Conservation (phyloP, 805 yeast genomes). For the Tetrapisispora iriomotensis region DNA sequence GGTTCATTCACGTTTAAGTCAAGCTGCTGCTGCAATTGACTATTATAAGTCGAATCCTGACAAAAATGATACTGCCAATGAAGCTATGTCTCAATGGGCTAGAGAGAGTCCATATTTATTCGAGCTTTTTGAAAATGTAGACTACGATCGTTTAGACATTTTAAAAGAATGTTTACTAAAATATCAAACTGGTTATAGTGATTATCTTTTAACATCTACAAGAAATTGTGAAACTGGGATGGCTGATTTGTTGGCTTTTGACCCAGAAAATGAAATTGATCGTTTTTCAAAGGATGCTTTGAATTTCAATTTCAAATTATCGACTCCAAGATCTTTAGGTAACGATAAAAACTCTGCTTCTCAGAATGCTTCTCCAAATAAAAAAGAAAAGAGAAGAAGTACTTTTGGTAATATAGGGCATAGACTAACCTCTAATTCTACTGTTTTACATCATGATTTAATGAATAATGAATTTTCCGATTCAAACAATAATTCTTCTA, state of each 20-base stretch:
- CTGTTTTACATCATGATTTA: conserved; percentile 26
- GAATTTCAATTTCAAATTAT: conserved; percentile 17
- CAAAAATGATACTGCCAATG: conserved; percentile 30
- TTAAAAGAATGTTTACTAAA: conserved; percentile 59
- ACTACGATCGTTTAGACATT: conserved; percentile 48
- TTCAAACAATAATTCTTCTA: conserved; percentile 21
- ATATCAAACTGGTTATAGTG: conserved; percentile 53
- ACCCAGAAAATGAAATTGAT: conserved; percentile 49
- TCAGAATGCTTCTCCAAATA: conserved; percentile 1
- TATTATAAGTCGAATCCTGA: conserved; percentile 32
- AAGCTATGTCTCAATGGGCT: conserved; percentile 58
- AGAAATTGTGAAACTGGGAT: conserved; percentile 53
- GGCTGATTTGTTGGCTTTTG: conserved; percentile 55
- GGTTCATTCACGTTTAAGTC: conserved; percentile 35
- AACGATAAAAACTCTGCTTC: not conserved
- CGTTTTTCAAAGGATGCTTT: conserved; percentile 41
- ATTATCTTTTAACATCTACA: conserved; percentile 38
- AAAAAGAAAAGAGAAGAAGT: conserved; percentile 21
- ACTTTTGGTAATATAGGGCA: conserved; percentile 22
- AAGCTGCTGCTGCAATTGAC: conserved; percentile 37
- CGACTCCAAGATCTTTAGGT: not conserved
- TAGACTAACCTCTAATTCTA: conserved; percentile 22
- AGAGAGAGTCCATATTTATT: conserved; percentile 69
- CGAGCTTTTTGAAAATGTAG: conserved; percentile 65
- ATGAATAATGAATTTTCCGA: conserved; percentile 26